Percentiles rank a stretch among this genome's conserved stretches.
These are phyloP conservation scores for Anastatica hierochuntica DNA, from an alignment of 345 rosid genomes.

Conservation along the genomic window DNA sequence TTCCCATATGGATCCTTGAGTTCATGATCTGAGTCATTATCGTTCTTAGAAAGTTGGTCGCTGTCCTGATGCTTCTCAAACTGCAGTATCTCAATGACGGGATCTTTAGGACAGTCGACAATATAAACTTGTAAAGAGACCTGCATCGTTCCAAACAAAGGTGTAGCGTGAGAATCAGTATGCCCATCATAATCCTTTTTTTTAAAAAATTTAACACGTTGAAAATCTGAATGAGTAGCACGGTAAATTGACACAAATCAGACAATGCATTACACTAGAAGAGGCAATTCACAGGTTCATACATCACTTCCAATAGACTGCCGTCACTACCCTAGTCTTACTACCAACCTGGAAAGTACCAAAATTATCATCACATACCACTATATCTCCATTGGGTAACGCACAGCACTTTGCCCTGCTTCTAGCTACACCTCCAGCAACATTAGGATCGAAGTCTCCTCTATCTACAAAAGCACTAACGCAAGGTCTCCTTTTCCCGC, in stretches of 20 bases:
- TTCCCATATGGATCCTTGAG: slow-evolving; percentile 63
- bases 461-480: slow-evolving; percentile 63
- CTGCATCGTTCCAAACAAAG: slow-evolving; percentile 97
- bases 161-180: slow-evolving; percentile 42
- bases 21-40: slow-evolving; percentile 27
- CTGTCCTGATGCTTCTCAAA: slow-evolving; percentile 69
- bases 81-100: slow-evolving; percentile 90
- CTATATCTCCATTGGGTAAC: slow-evolving; percentile 88
- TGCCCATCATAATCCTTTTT: background rate
- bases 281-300: background rate
- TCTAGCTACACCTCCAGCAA: slow-evolving; percentile 83
- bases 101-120: slow-evolving; percentile 59
- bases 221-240: background rate
- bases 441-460: slow-evolving; percentile 70
- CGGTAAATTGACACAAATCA: background rate
- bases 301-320: slow-evolving; percentile 1
- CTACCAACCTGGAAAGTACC: slow-evolving; percentile 1
- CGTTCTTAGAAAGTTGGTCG: slow-evolving; percentile 27
- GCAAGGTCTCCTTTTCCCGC: slow-evolving; percentile 24
- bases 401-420: slow-evolving; percentile 60
- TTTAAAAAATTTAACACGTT: background rate
- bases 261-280: background rate
- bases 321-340: slow-evolving; percentile 5
- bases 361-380: slow-evolving; percentile 53
- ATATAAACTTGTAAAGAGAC: slow-evolving; percentile 82